Evolutionary conservation across 129 eudicot genomes (phyloP).

Genomic region (Silybum marianum): DNA sequence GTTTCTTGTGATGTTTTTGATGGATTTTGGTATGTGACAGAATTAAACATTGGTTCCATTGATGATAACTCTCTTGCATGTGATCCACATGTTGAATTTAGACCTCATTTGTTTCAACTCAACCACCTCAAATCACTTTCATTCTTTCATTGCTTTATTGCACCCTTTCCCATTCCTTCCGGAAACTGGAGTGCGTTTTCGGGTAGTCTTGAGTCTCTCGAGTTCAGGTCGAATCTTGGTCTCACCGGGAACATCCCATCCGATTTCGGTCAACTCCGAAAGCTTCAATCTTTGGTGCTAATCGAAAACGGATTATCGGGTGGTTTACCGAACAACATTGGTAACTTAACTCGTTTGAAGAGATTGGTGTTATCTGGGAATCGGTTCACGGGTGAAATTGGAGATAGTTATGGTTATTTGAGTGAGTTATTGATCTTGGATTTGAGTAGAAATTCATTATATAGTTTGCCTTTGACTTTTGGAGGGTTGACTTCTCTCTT

Average conservation of each 20-base stretch:
- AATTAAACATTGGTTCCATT: conserved; percentile 58
- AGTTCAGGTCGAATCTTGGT: conserved; percentile 62
- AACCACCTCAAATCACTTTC: conserved; percentile 61
- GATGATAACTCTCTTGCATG: conserved; percentile 73
- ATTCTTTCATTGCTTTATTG: conserved; percentile 55
- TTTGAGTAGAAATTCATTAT: conserved; percentile 58
- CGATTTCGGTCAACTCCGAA: conserved; percentile 51
- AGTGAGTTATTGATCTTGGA: conserved; percentile 59
- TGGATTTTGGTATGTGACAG: conserved; percentile 77
- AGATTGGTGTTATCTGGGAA: conserved; percentile 59
- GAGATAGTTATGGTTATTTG: conserved; percentile 49
- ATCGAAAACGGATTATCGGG: conserved; percentile 58
- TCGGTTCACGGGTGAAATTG: conserved; percentile 39
- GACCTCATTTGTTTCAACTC: conserved; percentile 52
- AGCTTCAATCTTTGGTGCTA: conserved; percentile 63
- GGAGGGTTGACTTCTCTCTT: conserved; percentile 60
- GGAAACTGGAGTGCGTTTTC: conserved; percentile 46
- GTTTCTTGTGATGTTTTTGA: conserved; percentile 70
- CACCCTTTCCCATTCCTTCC: conserved; percentile 45
- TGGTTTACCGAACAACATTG: conserved; percentile 46
- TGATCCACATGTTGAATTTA: conserved; percentile 49
- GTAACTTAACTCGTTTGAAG: conserved; percentile 43
- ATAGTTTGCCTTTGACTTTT: conserved; percentile 44
- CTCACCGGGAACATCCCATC: conserved; percentile 53
- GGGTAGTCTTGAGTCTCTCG: conserved; percentile 52